Evolutionary conservation across 2,329 filamentous ascomycete genomes (phyloP).

Genomic region (Onygena corvina): DNA sequence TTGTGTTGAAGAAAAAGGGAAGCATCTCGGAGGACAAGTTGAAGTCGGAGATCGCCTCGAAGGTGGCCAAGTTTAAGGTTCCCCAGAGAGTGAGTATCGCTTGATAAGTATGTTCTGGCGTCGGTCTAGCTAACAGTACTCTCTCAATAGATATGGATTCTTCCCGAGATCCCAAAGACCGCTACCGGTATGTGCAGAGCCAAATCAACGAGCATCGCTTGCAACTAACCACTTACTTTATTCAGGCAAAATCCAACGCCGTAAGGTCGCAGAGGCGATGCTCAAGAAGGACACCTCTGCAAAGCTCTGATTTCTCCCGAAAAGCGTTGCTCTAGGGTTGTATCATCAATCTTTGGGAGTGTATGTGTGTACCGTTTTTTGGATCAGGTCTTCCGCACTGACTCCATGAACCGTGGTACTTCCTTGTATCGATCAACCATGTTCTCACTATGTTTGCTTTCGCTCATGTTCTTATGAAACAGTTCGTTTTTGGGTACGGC

Average conservation of each 20-base stretch:
- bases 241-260: conserved; percentile 65
- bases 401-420: no score
- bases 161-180: conserved; percentile 75
- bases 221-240: background rate
- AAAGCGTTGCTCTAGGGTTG: background rate
- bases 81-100: conserved; percentile 56
- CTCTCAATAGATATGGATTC: conserved; percentile 57
- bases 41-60: conserved; percentile 55
- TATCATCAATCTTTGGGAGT: background rate
- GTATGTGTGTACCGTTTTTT: no score
- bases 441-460: no score
- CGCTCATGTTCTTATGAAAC: no score
- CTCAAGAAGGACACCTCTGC: conserved; percentile 53
- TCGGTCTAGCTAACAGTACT: background rate
- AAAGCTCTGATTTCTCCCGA: conserved; percentile 35
- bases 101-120: background rate
- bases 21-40: conserved; percentile 48
- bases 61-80: conserved; percentile 71
- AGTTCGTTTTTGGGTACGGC: no score
- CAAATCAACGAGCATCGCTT: background rate
- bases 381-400: no score
- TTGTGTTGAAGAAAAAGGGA: conserved; percentile 58
- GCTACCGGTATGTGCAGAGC: conserved; percentile 43
- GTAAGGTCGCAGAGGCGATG: conserved; percentile 79
- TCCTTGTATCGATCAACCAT: no score